phyloP scores from a whole-genome alignment of 371 early-diverging fungal genomes.

The Racocetra persica region DNA sequence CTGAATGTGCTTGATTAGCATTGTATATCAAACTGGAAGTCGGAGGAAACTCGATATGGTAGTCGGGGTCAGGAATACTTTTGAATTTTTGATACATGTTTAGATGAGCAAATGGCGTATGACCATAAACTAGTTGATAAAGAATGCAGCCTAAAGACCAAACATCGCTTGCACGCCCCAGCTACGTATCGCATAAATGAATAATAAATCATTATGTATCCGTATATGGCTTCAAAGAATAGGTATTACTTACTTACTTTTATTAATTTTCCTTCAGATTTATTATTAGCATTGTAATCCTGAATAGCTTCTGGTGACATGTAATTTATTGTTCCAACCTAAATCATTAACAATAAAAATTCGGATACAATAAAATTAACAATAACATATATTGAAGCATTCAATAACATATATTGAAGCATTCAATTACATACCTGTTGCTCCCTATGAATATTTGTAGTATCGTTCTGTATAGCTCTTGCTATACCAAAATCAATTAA shows the following conservation, averaged over 20 bases:
- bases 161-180: conserved; percentile 86
- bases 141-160: conserved; percentile 99
- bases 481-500: conserved; percentile 99
- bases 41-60: conserved; percentile 66
- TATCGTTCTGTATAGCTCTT: conserved; percentile 91
- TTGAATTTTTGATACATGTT: conserved; percentile 69
- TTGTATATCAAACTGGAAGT: conserved; percentile 11
- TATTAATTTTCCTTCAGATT: conserved; percentile 49
- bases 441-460: conserved; percentile 93
- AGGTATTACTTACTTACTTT: conserved; percentile 47
- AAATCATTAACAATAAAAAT: conserved; percentile 10
- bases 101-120: conserved; percentile 85
- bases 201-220: conserved; percentile 1
- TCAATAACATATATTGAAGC: conserved; percentile 42
- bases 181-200: conserved; percentile 45
- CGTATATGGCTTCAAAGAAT: conserved; percentile 1
- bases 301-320: conserved; percentile 96
- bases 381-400: background rate
- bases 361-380: background rate
- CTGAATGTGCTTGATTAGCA: background rate
- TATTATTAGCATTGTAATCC: conserved; percentile 45
- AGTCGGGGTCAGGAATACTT: conserved; percentile 71
- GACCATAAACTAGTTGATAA: conserved; percentile 95
- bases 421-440: conserved; percentile 64
- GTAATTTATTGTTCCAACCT: conserved; percentile 95